phyloP scores from a whole-genome alignment of 208 protist genomes.

The Leishmania mexicana region DNA sequence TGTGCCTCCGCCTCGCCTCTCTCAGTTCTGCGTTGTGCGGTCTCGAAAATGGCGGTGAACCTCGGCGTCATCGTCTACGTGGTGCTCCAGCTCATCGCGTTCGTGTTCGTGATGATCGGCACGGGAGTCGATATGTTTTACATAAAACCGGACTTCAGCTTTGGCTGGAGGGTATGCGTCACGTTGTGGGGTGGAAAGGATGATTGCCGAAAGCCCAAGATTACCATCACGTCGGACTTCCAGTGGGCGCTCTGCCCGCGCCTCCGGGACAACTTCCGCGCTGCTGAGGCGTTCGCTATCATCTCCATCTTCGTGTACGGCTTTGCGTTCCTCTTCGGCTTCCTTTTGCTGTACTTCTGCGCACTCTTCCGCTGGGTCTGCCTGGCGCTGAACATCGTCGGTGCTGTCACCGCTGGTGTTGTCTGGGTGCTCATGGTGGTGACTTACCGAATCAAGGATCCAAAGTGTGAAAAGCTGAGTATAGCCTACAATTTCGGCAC shows the following conservation, averaged over 20 bases:
- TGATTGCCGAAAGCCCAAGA: constrained; percentile 30
- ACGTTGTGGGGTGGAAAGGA: constrained; percentile 55
- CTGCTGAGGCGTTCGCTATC: constrained; percentile 43
- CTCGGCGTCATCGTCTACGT: constrained; percentile 58
- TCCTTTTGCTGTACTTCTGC: constrained; percentile 47
- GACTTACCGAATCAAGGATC: constrained; percentile 12
- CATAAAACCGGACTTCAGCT: background rate
- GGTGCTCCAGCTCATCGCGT: constrained; percentile 43
- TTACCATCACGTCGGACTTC: constrained; percentile 10
- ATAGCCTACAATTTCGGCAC: constrained; percentile 35
- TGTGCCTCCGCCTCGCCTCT: background rate
- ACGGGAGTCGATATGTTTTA: constrained; percentile 59
- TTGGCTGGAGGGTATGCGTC: constrained; percentile 27
- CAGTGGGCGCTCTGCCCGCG: constrained; percentile 29
- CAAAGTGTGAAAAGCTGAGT: background rate
- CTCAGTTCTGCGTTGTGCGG: background rate
- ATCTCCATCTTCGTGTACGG: constrained; percentile 27
- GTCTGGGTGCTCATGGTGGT: constrained; percentile 43
- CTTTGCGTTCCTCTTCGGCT: constrained; percentile 23
- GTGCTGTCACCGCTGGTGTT: constrained; percentile 20
- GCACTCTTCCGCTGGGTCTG: constrained; percentile 36
- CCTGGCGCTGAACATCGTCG: constrained; percentile 35
- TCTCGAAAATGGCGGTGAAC: background rate
- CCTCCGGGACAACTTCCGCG: constrained; percentile 41
- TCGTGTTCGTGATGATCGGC: constrained; percentile 52